Evolutionary conservation across 805 yeast species (phyloP).

Genomic region (Spathaspora gorwiae): DNA sequence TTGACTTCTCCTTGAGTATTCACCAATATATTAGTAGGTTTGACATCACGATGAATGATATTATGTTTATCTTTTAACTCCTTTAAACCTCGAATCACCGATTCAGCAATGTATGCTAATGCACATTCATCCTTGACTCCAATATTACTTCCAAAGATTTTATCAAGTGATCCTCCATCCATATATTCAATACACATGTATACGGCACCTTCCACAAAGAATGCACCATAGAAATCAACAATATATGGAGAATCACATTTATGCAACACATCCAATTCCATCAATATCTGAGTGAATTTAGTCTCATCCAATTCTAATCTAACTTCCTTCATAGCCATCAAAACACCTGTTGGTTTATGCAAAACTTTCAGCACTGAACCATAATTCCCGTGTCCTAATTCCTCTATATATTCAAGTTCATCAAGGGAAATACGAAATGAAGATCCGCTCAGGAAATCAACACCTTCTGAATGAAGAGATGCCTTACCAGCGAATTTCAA

Average conservation of each 20-base stretch:
- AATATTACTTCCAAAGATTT: slow-evolving; percentile 65
- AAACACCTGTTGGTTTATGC: slow-evolving; percentile 86
- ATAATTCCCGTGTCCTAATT: slow-evolving; percentile 92
- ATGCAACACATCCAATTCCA: slow-evolving; percentile 94
- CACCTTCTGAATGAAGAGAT: slow-evolving; percentile 85
- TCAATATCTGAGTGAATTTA: slow-evolving; percentile 88
- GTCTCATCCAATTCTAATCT: slow-evolving; percentile 87
- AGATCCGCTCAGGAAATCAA: slow-evolving; percentile 84
- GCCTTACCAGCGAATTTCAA: slow-evolving; percentile 92
- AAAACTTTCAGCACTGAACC: slow-evolving; percentile 92
- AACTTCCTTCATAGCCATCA: slow-evolving; percentile 98
- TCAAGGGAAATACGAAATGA: slow-evolving; percentile 82
- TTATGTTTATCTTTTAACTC: slow-evolving; percentile 85
- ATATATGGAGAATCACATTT: slow-evolving; percentile 86
- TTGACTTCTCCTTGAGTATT: slow-evolving; percentile 82
- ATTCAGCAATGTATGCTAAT: slow-evolving; percentile 72
- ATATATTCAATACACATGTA: slow-evolving; percentile 97
- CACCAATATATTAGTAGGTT: slow-evolving; percentile 89
- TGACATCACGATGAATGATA: slow-evolving; percentile 93
- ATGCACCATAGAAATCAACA: slow-evolving; percentile 96
- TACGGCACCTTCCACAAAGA: slow-evolving; percentile 95
- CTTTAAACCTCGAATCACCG: slow-evolving; percentile 76
- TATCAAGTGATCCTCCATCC: slow-evolving; percentile 95
- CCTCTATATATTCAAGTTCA: slow-evolving; percentile 77
- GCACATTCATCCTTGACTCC: slow-evolving; percentile 66